Conservation (phyloP, 192 early-diverging fungal species). For the Lunasporangiospora selenospora region DNA sequence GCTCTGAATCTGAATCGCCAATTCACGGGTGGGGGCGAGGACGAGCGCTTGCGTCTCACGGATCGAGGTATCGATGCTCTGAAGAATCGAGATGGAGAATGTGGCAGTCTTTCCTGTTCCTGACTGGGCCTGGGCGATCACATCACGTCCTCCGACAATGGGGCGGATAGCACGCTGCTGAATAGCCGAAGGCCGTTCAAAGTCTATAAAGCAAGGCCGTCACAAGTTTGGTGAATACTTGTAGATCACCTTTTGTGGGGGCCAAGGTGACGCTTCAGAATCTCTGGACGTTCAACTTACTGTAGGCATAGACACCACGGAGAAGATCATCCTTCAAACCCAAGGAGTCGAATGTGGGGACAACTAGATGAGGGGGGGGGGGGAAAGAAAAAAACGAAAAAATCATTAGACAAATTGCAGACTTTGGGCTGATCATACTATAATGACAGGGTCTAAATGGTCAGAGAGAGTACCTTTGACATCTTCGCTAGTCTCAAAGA, state of each 20-base stretch:
- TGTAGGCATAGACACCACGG: constrained; percentile 98
- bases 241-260: too few species aligned
- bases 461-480: constrained; percentile 63
- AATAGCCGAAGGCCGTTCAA: constrained; percentile 98
- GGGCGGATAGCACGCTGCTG: constrained; percentile 97
- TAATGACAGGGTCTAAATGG: neutral
- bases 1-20: constrained; percentile 94
- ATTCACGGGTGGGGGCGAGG: constrained; percentile 94
- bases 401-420: neutral
- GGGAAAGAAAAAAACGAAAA: constrained; percentile 26
- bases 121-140: constrained; percentile 98
- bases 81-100: constrained; percentile 93
- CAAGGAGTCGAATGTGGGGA: constrained; percentile 93
- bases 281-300: constrained; percentile 54
- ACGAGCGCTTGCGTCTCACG: constrained; percentile 95
- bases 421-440: neutral
- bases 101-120: constrained; percentile 99
- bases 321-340: constrained; percentile 97
- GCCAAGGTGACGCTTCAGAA: too few species aligned
- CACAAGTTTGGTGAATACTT: too few species aligned
- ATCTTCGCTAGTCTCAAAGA: constrained; percentile 87
- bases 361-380: constrained; percentile 29
- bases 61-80: constrained; percentile 86
- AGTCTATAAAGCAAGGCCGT: constrained; percentile 67
- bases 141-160: constrained; percentile 87